Base-by-base conservation (phyloP, 495 filamentous ascomycete genomes). In the Podospora didyma region DNA sequence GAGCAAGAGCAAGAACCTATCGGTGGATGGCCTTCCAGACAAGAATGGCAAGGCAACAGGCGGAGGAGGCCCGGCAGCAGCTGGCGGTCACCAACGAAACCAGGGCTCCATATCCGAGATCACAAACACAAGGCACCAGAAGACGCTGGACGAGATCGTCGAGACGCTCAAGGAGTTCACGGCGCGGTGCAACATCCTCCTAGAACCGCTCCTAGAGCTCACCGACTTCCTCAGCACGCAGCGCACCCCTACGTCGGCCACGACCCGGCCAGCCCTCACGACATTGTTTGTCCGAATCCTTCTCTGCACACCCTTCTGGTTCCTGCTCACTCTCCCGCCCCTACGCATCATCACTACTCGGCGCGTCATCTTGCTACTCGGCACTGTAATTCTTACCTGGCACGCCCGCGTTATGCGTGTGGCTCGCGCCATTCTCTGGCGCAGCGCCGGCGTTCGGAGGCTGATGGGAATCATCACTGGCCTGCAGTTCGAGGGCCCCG, bases 221-320 rank as follows among this genome's bases (percentile, higher is more conserved):
- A 96, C 93, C 49, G 90, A 96, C 67, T 96, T 96, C 68, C 79
- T 99, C 17, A 96, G 90, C 20, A 96, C 92, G 0, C 90, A 96
- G 59, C 81, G 87, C 42, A 96, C 89, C 0, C 87, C 95, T 0
- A 97, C 94, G 14, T 93, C 88, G 12, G 92, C 93, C 1, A 96
- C 92, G 0, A 97, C 94, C 0, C 76, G 86, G 55, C 94, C 95
- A n/a, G 90, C 92, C 2, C 82, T 99, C 34, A 97, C 89, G 1
- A 86, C 87, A 0, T 75, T 99, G 2, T 92, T 97, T 63, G 82
- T 97, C 42, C 87, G 94, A 12, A 96, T 97, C 37, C 73, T 97
- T 2, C 78, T 94, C 12, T 79, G 95, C 51, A 93, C 90, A 0
- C 94, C 94, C 0, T 64, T 95, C 41, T 99, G 94, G 94, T 82